phyloP scores from a whole-genome alignment of 306 rosid species.

The Cercis canadensis region DNA sequence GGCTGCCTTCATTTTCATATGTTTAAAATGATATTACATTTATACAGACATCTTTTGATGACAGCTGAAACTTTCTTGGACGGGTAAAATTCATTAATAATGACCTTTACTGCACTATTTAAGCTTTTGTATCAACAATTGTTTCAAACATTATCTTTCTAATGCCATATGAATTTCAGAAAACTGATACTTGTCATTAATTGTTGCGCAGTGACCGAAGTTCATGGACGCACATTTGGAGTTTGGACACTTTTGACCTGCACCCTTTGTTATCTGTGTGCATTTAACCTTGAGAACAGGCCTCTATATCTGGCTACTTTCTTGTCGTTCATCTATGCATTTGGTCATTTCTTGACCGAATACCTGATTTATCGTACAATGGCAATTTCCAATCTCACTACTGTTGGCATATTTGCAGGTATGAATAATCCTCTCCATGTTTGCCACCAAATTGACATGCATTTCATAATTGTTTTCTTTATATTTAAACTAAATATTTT shows the following conservation, averaged over 20 bases:
- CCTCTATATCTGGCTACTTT: constrained; percentile 85
- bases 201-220: constrained; percentile 76
- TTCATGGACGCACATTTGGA: constrained; percentile 97
- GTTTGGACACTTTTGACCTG: constrained; percentile 92
- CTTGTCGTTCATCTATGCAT: constrained; percentile 82
- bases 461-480: constrained; percentile 14
- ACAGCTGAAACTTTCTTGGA: neutral
- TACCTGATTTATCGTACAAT: constrained; percentile 77
- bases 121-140: neutral
- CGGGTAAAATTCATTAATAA: constrained; percentile 2
- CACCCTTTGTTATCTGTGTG: constrained; percentile 92
- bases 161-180: constrained; percentile 24
- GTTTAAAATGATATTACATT: neutral
- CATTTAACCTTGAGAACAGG: constrained; percentile 90
- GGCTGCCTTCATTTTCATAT: constrained; percentile 3
- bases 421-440: constrained; percentile 31
- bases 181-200: constrained; percentile 27
- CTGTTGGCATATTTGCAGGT: constrained; percentile 93
- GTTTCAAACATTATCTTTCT: constrained; percentile 7
- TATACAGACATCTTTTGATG: constrained; percentile 11
- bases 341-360: constrained; percentile 92
- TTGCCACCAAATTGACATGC: constrained; percentile 29
- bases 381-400: constrained; percentile 72
- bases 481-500: neutral
- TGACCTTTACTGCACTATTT: neutral